A percentile compares a stretch with the other conserved stretches of the same genome.
Conservation (phyloP, 306 rosid species). For the Fragaria nilgerrensis region DNA sequence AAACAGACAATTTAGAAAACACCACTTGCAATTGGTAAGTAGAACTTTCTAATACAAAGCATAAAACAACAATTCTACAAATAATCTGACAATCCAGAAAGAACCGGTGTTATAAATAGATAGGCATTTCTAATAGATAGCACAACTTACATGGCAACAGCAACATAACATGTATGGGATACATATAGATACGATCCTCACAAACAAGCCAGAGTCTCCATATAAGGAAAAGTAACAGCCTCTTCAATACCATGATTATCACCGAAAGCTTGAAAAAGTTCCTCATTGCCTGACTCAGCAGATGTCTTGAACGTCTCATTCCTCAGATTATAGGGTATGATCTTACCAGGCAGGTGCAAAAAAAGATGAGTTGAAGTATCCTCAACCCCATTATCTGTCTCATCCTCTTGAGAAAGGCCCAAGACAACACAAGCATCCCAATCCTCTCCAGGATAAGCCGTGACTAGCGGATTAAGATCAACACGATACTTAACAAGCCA, state of each 20-base stretch:
- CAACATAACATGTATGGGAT: neutral
- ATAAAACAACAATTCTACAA: no score
- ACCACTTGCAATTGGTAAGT: no score
- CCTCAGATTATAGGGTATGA: neutral
- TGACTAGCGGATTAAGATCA: neutral
- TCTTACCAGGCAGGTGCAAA: neutral
- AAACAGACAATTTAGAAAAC: no score
- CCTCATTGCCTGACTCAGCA: neutral
- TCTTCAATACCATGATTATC: no score
- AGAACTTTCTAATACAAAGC: no score
- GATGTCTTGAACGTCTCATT: neutral
- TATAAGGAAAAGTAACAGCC: no score
- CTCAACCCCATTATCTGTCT: neutral
- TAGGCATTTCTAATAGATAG: neutral
- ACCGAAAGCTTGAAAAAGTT: neutral
- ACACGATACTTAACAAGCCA: neutral
- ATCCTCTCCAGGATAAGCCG: neutral
- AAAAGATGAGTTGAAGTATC: neutral
- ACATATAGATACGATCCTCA: no score
- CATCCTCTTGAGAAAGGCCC: neutral
- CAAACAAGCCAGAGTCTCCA: no score
- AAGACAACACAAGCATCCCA: neutral
- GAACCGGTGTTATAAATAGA: no score
- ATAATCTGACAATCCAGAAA: no score
- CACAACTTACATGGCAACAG: neutral